A percentile compares a stretch with the other conserved stretches of the same genome.
Evolutionary conservation across 2,329 filamentous ascomycete species (phyloP).

Genomic region (Colletotrichum tofieldiae): DNA sequence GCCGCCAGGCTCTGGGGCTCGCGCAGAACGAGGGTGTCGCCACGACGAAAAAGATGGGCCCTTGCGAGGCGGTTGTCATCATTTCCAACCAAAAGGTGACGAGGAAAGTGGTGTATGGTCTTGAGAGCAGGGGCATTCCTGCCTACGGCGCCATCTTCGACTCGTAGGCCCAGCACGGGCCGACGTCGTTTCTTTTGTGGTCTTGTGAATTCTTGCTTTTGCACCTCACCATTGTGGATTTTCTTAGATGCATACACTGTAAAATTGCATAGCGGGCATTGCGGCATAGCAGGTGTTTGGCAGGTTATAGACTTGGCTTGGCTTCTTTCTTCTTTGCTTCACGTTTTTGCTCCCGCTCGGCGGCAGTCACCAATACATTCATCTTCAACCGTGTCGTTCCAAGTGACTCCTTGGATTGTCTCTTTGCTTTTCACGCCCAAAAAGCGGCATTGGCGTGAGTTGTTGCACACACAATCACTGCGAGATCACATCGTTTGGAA

Average conservation of each 20-base stretch:
- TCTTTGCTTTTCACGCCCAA: background rate
- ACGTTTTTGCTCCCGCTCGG: background rate
- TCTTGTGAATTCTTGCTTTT: background rate
- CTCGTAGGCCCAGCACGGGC: conserved; percentile 48
- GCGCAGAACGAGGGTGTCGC: conserved; percentile 8
- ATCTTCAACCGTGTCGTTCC: background rate
- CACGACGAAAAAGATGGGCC: conserved; percentile 53
- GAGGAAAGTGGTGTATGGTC: conserved; percentile 76
- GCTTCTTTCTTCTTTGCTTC: background rate
- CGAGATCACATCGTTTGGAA: no score
- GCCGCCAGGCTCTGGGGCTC: conserved; percentile 33
- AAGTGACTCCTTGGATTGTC: background rate
- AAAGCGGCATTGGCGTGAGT: background rate
- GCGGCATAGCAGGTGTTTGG: background rate
- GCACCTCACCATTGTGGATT: background rate
- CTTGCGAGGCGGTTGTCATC: conserved; percentile 79
- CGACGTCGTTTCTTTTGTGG: background rate
- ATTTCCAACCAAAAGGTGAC: conserved; percentile 81
- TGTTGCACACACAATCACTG: no score
- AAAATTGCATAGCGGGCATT: conserved; percentile 9
- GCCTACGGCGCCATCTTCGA: conserved; percentile 85
- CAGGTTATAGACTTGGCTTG: background rate
- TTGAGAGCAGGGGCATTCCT: conserved; percentile 76
- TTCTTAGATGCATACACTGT: background rate
- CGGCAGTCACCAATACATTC: background rate